Evolutionary conservation across 805 yeast species (phyloP), one percentile per base, ranked within the genome.

Genomic region (Candida andamanensis): DNA sequence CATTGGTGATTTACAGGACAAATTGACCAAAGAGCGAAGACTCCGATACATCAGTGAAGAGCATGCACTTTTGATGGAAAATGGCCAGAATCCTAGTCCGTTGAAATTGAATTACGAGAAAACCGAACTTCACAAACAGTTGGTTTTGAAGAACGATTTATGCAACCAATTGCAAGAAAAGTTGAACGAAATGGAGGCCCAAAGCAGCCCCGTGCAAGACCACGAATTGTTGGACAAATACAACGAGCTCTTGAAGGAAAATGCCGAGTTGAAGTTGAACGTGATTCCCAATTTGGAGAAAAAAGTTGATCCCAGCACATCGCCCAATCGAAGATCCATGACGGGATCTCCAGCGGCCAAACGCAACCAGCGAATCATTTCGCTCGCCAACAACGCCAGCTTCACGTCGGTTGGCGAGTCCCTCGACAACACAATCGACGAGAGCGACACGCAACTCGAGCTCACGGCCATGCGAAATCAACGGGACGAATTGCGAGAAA

Each of bases 31-130:
- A 18, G 90, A 84, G 50, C 63, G 90, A 39, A 61, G 74, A 41
- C 69, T 76, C 35, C 58, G 94, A 32, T 77, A 72, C 42, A 73
- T 80, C 17, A 78, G 85, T 17, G 92, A 83, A 45, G 89, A 81
- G 40, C 78, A 80, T 42, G 73, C 79, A 0, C 48, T 81, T 20
- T 52, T 77, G 22, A 50, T 67, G 39, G 83, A 78, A 40, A 62
- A 71, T 42, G 75, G 77, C 8, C 56, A 60, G 30, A 51, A 63
- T 17, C 79, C 84, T 17, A 66, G 75, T 30, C 58, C 76, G 12
- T 58, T 78, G 18, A 77, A 78, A 32, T 49, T 80, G 38, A 68
- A 72, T 21, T 72, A 74, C 44, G 76, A 76, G 36, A 74, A 76
- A 38, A 67, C 77, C 4, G 73, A 69, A 30, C 45, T 80, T 36